These are phyloP conservation scores for Stephania japonica DNA, from an alignment of 164 flowering plant genomes.

Conservation along the genomic window DNA sequence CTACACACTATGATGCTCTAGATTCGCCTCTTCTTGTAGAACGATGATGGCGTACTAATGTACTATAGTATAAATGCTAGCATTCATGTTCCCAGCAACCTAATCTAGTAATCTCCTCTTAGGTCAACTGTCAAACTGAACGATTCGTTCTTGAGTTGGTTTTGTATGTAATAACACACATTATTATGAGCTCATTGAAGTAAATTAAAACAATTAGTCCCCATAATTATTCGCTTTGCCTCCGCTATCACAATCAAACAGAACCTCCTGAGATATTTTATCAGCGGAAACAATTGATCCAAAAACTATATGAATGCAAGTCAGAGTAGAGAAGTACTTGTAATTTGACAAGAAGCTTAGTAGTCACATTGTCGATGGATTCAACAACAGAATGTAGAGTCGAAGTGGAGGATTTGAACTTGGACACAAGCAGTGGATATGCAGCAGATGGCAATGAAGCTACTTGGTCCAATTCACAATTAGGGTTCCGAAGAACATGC, in stretches of 20 bases:
- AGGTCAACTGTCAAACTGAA: too few species aligned
- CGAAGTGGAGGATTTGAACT: constrained; percentile 63
- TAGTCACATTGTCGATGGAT: constrained; percentile 69
- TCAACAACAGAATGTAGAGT: constrained; percentile 48
- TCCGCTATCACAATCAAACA: too few species aligned
- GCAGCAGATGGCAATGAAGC: constrained; percentile 77
- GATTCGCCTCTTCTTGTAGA: too few species aligned
- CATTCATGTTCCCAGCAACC: too few species aligned
- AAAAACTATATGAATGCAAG: not conserved
- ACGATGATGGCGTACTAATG: too few species aligned
- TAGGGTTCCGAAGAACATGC: constrained; percentile 53
- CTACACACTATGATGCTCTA: too few species aligned
- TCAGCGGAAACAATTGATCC: not conserved
- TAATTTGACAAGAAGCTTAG: constrained; percentile 79
- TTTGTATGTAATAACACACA: not conserved
- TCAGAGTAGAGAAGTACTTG: constrained; percentile 38
- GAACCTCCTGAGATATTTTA: not conserved
- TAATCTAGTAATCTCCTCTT: too few species aligned
- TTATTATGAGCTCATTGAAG: not conserved
- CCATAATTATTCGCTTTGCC: too few species aligned
- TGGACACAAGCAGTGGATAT: constrained; percentile 56
- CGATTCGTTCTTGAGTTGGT: too few species aligned
- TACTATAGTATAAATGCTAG: too few species aligned
- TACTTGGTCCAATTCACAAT: constrained; percentile 48
- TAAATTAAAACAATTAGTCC: too few species aligned